Conservation (phyloP, 139 green algal species). For the Eudorina sp. region DNA sequence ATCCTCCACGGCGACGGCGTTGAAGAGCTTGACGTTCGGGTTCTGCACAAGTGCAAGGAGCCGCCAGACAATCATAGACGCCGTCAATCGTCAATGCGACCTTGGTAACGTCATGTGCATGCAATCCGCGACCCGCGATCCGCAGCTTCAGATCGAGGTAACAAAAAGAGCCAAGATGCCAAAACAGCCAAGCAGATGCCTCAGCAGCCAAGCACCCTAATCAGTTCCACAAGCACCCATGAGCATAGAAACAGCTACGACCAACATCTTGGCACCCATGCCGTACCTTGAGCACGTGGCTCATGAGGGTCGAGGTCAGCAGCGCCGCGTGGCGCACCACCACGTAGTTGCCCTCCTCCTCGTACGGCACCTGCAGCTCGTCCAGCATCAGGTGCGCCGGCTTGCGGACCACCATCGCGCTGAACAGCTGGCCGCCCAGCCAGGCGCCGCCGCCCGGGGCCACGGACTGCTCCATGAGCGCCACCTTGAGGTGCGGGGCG, state of each 20-base stretch:
- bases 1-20: conserved; percentile 89
- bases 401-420: conserved; percentile 96
- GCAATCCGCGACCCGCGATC: too few relatives aligned
- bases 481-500: conserved; percentile 91
- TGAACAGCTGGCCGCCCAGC: conserved; percentile 97
- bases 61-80: too few relatives aligned
- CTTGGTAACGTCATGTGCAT: too few relatives aligned
- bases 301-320: conserved; percentile 95
- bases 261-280: not conserved
- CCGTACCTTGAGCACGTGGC: conserved; percentile 87
- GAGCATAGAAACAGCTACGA: too few relatives aligned
- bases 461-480: conserved; percentile 92
- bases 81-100: too few relatives aligned
- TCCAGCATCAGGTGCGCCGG: conserved; percentile 93
- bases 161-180: too few relatives aligned
- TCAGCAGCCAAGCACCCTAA: too few relatives aligned
- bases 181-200: too few relatives aligned
- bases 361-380: conserved; percentile 87
- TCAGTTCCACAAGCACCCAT: too few relatives aligned
- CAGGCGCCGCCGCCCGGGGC: conserved; percentile 90
- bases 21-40: conserved; percentile 99
- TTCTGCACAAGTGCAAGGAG: too few relatives aligned
- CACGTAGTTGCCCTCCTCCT: conserved; percentile 96
- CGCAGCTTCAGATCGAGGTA: too few relatives aligned
- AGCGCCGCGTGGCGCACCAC: conserved; percentile 97